Percentiles rank a stretch among this genome's conserved stretches.
Conservation (phyloP, 306 rosid species). For the Rubus parviflorus region DNA sequence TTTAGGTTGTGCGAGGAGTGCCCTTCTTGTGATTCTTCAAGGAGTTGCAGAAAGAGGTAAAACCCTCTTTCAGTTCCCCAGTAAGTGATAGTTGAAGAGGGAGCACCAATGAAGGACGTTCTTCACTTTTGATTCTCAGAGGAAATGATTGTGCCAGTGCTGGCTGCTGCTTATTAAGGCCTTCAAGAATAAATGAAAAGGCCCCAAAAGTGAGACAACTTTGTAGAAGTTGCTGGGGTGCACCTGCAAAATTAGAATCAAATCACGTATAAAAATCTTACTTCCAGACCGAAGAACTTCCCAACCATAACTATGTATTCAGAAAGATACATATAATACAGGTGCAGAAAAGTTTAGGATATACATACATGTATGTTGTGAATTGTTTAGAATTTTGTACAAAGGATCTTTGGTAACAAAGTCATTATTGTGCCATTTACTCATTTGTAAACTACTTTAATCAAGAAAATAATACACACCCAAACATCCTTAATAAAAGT, state of each 20-base stretch:
- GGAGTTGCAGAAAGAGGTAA: conserved; percentile 61
- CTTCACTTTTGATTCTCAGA: conserved; percentile 36
- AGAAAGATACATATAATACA: not conserved
- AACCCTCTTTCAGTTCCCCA: conserved; percentile 68
- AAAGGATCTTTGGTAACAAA: not conserved
- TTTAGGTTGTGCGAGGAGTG: conserved; percentile 41
- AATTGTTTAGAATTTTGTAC: not conserved
- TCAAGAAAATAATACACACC: not conserved
- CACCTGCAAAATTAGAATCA: conserved; percentile 54
- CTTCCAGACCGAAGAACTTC: not conserved
- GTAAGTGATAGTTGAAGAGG: conserved; percentile 86
- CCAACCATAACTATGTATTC: not conserved
- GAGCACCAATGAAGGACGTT: conserved; percentile 42
- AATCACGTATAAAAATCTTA: not conserved
- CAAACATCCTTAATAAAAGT: not conserved
- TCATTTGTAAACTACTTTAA: not conserved
- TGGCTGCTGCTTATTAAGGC: conserved; percentile 89
- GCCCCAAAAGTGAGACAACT: conserved; percentile 95
- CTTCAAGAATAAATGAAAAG: conserved; percentile 81
- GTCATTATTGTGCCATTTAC: not conserved
- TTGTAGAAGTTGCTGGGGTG: conserved; percentile 94
- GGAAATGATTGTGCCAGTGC: conserved; percentile 83
- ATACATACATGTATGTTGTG: too few relatives aligned
- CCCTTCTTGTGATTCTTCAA: conserved; percentile 56
- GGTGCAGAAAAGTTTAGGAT: not conserved